phyloP scores from a whole-genome alignment of 139 green algal species.

The Edaphochlamys debaryana region DNA sequence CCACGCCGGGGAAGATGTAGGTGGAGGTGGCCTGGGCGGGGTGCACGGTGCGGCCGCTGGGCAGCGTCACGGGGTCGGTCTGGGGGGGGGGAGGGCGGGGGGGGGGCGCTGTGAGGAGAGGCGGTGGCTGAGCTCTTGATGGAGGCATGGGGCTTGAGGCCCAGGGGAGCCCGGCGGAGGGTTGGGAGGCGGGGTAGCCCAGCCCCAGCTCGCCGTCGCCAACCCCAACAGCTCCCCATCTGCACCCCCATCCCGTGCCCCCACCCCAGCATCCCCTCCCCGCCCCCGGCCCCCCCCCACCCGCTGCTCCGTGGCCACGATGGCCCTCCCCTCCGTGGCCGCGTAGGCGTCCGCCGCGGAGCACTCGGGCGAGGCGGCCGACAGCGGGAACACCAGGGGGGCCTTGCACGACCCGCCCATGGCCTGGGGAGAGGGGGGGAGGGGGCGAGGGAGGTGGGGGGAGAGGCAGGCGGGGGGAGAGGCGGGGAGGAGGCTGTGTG shows the following conservation, averaged over 20 bases:
- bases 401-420: slow-evolving; percentile 65
- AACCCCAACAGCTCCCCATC: too few relatives aligned
- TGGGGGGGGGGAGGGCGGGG: not conserved
- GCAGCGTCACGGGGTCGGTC: slow-evolving; percentile 31
- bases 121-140: too few relatives aligned
- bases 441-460: too few relatives aligned
- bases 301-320: slow-evolving; percentile 56
- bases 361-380: slow-evolving; percentile 65
- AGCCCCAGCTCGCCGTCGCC: too few relatives aligned
- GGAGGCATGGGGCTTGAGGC: too few relatives aligned
- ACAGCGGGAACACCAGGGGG: slow-evolving; percentile 85
- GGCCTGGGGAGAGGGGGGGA: slow-evolving; percentile 1
- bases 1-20: slow-evolving; percentile 76
- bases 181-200: too few relatives aligned
- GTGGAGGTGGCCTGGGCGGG: slow-evolving; percentile 61
- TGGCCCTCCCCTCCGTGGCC: slow-evolving; percentile 66
- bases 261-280: not conserved
- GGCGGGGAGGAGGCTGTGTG: not conserved
- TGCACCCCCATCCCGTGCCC: not conserved
- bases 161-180: too few relatives aligned
- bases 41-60: slow-evolving; percentile 32
- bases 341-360: slow-evolving; percentile 68
- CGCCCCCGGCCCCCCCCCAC: not conserved
- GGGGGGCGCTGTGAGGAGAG: too few relatives aligned
- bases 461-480: too few relatives aligned